Evolutionary conservation across 2,329 filamentous ascomycete species (phyloP).

Genomic region (Ascochyta clinopodiicola): DNA sequence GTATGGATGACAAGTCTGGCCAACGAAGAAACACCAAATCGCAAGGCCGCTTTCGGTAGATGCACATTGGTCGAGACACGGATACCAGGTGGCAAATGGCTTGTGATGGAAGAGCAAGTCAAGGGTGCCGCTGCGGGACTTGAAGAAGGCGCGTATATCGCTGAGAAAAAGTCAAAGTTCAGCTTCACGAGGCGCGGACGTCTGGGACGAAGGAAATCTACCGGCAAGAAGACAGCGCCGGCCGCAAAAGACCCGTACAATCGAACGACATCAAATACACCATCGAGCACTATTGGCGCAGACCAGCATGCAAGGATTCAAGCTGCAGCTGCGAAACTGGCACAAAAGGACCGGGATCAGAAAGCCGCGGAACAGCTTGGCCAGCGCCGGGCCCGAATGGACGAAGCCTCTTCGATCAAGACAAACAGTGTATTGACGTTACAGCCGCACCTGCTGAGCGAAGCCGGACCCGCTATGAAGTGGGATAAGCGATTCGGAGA

Average conservation of each 20-base stretch:
- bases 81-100: conserved; percentile 82
- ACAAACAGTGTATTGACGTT: conserved; percentile 90
- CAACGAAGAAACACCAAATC: conserved; percentile 80
- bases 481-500: conserved; percentile 98
- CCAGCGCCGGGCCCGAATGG: conserved; percentile 62
- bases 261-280: conserved; percentile 56
- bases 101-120: conserved; percentile 95
- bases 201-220: conserved; percentile 62
- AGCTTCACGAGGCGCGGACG: conserved; percentile 78
- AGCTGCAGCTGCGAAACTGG: conserved; percentile 83
- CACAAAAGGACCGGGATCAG: conserved; percentile 70
- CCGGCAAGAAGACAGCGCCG: conserved; percentile 49
- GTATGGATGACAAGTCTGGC: conserved; percentile 98
- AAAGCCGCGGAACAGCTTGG: conserved; percentile 57
- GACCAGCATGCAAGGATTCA: conserved; percentile 95
- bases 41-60: conserved; percentile 92
- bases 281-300: conserved; percentile 79
- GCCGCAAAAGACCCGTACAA: conserved; percentile 61
- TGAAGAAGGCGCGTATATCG: conserved; percentile 85
- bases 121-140: conserved; percentile 89
- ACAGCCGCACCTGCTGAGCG: conserved; percentile 81
- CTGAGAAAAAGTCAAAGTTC: conserved; percentile 94
- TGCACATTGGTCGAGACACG: conserved; percentile 91
- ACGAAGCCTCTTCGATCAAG: conserved; percentile 67
- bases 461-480: conserved; percentile 92